These are phyloP conservation scores for Moesziomyces sp. DNA, from an alignment of 1,284 basidiomycete genomes.

Conservation along the genomic window DNA sequence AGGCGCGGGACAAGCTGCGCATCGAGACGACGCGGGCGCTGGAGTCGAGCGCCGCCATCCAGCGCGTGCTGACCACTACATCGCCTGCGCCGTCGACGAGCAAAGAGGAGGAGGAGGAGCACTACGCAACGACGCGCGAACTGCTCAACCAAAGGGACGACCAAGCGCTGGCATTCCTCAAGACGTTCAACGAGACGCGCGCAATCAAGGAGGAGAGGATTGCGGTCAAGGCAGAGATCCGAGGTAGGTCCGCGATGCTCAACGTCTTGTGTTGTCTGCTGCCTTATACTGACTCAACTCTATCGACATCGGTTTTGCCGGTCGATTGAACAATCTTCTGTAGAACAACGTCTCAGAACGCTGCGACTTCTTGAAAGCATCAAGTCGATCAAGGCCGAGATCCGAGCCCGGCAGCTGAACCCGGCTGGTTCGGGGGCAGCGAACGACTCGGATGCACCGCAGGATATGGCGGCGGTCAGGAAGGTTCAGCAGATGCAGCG, in stretches of 20 bases:
- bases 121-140: constrained; percentile 36
- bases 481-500: constrained; percentile 39
- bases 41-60: constrained; percentile 30
- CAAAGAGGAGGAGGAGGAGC: constrained; percentile 7
- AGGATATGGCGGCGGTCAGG: constrained; percentile 24
- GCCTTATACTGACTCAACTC: no score
- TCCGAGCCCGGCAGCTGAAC: constrained; percentile 30
- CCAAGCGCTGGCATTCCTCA: constrained; percentile 42
- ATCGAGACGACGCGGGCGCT: constrained; percentile 32
- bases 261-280: background rate
- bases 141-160: constrained; percentile 44
- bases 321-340: background rate
- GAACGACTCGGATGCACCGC: constrained; percentile 26
- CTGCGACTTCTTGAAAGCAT: constrained; percentile 30
- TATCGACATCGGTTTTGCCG: no score
- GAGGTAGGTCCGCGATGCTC: constrained; percentile 14
- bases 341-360: constrained; percentile 31
- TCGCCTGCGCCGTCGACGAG: constrained; percentile 4
- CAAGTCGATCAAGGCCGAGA: constrained; percentile 40
- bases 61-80: constrained; percentile 30
- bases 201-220: constrained; percentile 27
- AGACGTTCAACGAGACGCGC: constrained; percentile 27
- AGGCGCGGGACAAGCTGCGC: constrained; percentile 22
- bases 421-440: constrained; percentile 11
- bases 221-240: constrained; percentile 21